phyloP scores from a whole-genome alignment of 2,329 filamentous ascomycete genomes.

The Podosphaera aphanis region DNA sequence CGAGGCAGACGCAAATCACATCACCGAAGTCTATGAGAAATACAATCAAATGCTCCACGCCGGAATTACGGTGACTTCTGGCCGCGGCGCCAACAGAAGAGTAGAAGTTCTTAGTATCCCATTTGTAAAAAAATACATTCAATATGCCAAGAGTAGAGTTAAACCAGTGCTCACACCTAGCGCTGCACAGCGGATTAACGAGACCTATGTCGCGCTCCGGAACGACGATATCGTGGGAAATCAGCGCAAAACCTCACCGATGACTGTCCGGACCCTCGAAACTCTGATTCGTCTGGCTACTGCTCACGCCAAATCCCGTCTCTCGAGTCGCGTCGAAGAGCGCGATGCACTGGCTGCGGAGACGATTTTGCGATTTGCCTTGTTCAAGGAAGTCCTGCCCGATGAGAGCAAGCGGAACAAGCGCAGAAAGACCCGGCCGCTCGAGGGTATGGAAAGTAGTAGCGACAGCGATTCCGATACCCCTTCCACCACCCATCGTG shows the following conservation, averaged over 20 bases:
- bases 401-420: conserved; percentile 54
- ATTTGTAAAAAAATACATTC: conserved; percentile 98
- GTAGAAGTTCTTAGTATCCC: conserved; percentile 83
- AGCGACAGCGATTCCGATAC: conserved; percentile 30
- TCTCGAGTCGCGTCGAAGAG: conserved; percentile 75
- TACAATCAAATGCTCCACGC: conserved; percentile 90
- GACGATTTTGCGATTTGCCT: conserved; percentile 70
- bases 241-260: conserved; percentile 74
- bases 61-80: conserved; percentile 56
- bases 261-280: conserved; percentile 91
- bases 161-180: conserved; percentile 80
- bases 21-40: conserved; percentile 85
- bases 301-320: conserved; percentile 76
- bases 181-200: conserved; percentile 74
- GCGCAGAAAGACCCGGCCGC: conserved; percentile 44
- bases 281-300: conserved; percentile 95
- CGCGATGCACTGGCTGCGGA: conserved; percentile 75
- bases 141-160: conserved; percentile 82
- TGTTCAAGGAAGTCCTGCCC: conserved; percentile 86
- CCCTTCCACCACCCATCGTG: conserved; percentile 9
- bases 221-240: conserved; percentile 94
- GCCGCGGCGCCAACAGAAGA: conserved; percentile 50
- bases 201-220: conserved; percentile 73
- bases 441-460: conserved; percentile 32
- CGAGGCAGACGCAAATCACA: conserved; percentile 45